Evolutionary conservation across 805 yeast species (phyloP).

Genomic region (Ogataea degrootiae): DNA sequence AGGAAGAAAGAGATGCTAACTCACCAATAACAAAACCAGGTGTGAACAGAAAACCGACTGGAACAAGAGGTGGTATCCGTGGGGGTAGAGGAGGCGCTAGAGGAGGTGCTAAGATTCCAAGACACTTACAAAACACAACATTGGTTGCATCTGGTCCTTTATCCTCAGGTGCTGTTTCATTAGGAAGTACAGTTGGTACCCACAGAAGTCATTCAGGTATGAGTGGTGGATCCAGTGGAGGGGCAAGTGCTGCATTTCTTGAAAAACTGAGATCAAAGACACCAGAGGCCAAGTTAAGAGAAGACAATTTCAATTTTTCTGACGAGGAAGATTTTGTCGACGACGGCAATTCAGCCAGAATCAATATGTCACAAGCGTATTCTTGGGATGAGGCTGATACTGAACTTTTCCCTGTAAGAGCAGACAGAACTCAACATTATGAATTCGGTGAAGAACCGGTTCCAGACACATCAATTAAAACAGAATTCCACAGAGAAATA

Average conservation of each 20-base stretch:
- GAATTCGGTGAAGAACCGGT: slow-evolving; percentile 29
- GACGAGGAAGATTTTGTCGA: slow-evolving; percentile 20
- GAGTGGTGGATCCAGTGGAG: slow-evolving; percentile 20
- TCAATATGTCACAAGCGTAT: slow-evolving; percentile 63
- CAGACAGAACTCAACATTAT: slow-evolving; percentile 46
- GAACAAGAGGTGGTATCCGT: slow-evolving; percentile 24
- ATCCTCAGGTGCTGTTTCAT: slow-evolving; percentile 56
- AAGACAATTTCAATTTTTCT: slow-evolving; percentile 35
- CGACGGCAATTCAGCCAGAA: slow-evolving; percentile 40
- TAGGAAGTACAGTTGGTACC: slow-evolving; percentile 28
- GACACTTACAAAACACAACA: slow-evolving; percentile 44
- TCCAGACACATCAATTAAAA: slow-evolving; percentile 31
- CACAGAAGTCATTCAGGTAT: slow-evolving; percentile 6
- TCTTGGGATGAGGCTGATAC: slow-evolving; percentile 48
- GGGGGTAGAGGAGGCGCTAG: slow-evolving; percentile 24
- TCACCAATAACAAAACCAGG: slow-evolving; percentile 45
- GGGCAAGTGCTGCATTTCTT: slow-evolving; percentile 34
- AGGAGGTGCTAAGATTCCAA: slow-evolving; percentile 28
- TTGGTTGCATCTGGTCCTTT: slow-evolving; percentile 71
- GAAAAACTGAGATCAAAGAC: slow-evolving; percentile 14
- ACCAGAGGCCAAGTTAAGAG: slow-evolving; percentile 11
- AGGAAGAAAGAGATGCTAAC: slow-evolving; percentile 76
- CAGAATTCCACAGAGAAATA: slow-evolving; percentile 25
- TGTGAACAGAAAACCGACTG: slow-evolving; percentile 31
- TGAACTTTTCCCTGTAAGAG: slow-evolving; percentile 65